Conservation (phyloP, 106 monocot species). For the Apostasia shenzhenica region DNA sequence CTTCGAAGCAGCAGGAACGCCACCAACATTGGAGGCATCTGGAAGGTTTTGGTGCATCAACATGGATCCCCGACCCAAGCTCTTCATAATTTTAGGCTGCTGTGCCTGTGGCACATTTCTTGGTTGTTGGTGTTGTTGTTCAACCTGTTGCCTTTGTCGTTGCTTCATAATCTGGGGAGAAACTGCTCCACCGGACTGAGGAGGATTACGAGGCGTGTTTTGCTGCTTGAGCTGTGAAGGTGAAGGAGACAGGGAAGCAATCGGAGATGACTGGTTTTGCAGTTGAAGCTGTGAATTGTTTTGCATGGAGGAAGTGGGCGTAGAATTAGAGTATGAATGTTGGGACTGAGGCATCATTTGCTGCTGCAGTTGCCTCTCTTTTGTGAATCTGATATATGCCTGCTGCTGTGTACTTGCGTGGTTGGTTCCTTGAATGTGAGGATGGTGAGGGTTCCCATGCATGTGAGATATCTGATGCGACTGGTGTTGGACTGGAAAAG, state of each 20-base stretch:
- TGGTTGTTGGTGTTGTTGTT: constrained; percentile 46
- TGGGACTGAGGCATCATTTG: constrained; percentile 44
- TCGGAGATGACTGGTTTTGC: constrained; percentile 36
- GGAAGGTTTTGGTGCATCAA: constrained; percentile 56
- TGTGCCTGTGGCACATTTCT: constrained; percentile 24
- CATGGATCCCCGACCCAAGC: constrained; percentile 44
- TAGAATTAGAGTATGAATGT: constrained; percentile 34
- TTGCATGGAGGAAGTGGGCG: constrained; percentile 24
- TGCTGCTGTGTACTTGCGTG: constrained; percentile 54
- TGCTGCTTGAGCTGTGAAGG: constrained; percentile 53
- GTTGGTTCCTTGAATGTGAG: constrained; percentile 48
- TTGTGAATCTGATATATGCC: constrained; percentile 55
- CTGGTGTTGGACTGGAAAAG: constrained; percentile 46
- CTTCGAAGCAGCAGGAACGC: constrained; percentile 21
- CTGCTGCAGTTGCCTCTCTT: constrained; percentile 73
- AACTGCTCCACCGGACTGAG: constrained; percentile 17
- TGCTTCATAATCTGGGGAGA: constrained; percentile 54
- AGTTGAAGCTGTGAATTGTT: constrained; percentile 47
- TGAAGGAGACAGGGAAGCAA: constrained; percentile 22
- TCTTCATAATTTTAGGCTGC: constrained; percentile 51
- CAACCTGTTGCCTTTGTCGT: constrained; percentile 52
- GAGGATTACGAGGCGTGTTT: constrained; percentile 24
- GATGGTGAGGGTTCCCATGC: constrained; percentile 41
- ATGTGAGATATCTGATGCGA: constrained; percentile 45
- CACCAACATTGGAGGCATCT: constrained; percentile 41